Evolutionary conservation across 495 filamentous ascomycete genomes (phyloP).

Genomic region (Amorphotheca resinae): DNA sequence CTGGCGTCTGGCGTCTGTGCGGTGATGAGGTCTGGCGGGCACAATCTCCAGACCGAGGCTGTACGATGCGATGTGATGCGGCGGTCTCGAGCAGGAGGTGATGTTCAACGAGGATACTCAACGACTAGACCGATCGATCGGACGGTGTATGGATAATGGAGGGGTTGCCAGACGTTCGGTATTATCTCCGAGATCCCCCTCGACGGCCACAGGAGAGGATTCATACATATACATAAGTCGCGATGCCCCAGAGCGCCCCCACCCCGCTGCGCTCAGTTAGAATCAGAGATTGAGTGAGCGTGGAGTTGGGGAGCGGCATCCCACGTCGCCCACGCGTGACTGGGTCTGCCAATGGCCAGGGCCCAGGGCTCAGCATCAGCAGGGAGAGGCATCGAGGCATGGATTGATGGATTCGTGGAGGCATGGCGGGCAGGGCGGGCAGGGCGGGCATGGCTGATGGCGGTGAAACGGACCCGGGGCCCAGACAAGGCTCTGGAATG

Average conservation of each 20-base stretch:
- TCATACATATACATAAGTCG: constrained; percentile 23
- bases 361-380: constrained; percentile 5
- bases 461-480: background rate
- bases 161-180: constrained; percentile 19
- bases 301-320: constrained; percentile 11
- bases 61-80: background rate
- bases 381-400: no score
- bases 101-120: constrained; percentile 16
- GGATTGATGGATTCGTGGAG: no score
- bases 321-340: constrained; percentile 11
- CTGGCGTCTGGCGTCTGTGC: background rate
- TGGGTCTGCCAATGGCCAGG: constrained; percentile 16
- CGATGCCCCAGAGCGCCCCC: constrained; percentile 14
- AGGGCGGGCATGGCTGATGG: background rate
- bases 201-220: background rate
- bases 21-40: background rate
- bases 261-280: constrained; percentile 7
- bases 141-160: no score
- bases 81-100: background rate
- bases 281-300: constrained; percentile 10
- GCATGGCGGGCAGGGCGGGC: background rate
- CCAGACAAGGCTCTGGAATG: constrained; percentile 19
- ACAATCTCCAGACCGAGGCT: background rate
- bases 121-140: no score
- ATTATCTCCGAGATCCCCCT: constrained; percentile 18